phyloP scores from a whole-genome alignment of 371 early-diverging fungal genomes.

The Syncephalastrum sp. region DNA sequence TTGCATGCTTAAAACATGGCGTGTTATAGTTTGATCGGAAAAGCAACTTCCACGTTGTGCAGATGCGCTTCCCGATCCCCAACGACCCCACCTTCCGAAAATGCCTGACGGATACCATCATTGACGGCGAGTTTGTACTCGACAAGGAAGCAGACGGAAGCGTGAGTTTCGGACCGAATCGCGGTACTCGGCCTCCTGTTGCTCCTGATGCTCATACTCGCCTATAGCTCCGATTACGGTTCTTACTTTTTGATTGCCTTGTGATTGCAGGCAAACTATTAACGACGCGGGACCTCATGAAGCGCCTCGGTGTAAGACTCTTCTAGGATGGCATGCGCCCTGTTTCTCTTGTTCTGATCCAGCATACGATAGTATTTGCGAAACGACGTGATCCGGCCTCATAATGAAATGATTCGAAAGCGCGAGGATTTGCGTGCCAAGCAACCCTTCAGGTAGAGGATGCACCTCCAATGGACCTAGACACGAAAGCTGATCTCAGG shows the following conservation, averaged over 20 bases:
- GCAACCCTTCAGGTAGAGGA: constrained; percentile 67
- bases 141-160: constrained; percentile 67
- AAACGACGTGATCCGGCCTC: constrained; percentile 68
- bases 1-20: no score
- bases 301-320: constrained; percentile 70
- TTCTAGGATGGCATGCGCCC: neutral
- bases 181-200: neutral
- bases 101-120: constrained; percentile 75
- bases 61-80: constrained; percentile 70
- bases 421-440: constrained; percentile 35
- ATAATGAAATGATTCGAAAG: constrained; percentile 50
- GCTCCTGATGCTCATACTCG: neutral
- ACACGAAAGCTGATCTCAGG: neutral
- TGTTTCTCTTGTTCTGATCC: constrained; percentile 3
- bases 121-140: constrained; percentile 92
- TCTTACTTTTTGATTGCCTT: constrained; percentile 80
- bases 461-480: no score
- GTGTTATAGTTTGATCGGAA: constrained; percentile 78
- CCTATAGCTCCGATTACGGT: constrained; percentile 24
- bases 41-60: constrained; percentile 73
- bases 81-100: constrained; percentile 35
- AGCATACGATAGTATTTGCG: constrained; percentile 58
- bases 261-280: constrained; percentile 52
- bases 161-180: constrained; percentile 23
- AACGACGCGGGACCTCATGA: constrained; percentile 56